Percentiles rank a stretch among this genome's conserved stretches.
Conservation (phyloP, 1,139 yeast species). For the Taphrina communis region DNA sequence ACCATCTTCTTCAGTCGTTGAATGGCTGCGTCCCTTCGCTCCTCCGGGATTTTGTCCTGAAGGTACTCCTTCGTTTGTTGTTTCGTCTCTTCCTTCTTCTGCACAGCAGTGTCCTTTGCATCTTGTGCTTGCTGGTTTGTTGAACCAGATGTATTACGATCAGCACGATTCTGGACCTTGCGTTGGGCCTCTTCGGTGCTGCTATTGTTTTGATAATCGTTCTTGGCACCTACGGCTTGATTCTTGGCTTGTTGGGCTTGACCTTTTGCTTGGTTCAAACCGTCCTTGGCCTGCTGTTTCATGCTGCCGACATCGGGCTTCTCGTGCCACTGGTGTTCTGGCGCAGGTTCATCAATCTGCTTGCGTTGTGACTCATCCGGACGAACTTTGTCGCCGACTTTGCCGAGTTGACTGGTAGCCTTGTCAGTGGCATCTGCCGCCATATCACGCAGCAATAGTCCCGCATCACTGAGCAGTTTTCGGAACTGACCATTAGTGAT, state of each 20-base stretch:
- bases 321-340: slow-evolving; percentile 44
- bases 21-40: slow-evolving; percentile 45
- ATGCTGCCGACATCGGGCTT: slow-evolving; percentile 42
- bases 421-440: slow-evolving; percentile 44
- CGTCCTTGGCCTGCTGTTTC: slow-evolving; percentile 39
- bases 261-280: slow-evolving; percentile 27
- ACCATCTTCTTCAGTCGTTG: slow-evolving; percentile 45
- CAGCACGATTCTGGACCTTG: slow-evolving; percentile 29
- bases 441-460: slow-evolving; percentile 45
- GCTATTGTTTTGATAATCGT: slow-evolving; percentile 31
- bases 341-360: slow-evolving; percentile 45
- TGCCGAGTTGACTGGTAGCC: slow-evolving; percentile 38
- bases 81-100: slow-evolving; percentile 38
- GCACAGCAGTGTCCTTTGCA: slow-evolving; percentile 32
- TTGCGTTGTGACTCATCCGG: slow-evolving; percentile 44
- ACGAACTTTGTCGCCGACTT: slow-evolving; percentile 39
- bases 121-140: slow-evolving; percentile 31
- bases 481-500: slow-evolving; percentile 47
- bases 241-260: slow-evolving; percentile 29
- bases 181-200: slow-evolving; percentile 25
- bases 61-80: slow-evolving; percentile 42
- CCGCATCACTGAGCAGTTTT: slow-evolving; percentile 45
- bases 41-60: slow-evolving; percentile 44
- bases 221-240: slow-evolving; percentile 20
- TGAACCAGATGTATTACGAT: slow-evolving; percentile 21